Evolutionary conservation across 352 stramenopile genomes (phyloP).

Genomic region (Globisporangium radiosum): DNA sequence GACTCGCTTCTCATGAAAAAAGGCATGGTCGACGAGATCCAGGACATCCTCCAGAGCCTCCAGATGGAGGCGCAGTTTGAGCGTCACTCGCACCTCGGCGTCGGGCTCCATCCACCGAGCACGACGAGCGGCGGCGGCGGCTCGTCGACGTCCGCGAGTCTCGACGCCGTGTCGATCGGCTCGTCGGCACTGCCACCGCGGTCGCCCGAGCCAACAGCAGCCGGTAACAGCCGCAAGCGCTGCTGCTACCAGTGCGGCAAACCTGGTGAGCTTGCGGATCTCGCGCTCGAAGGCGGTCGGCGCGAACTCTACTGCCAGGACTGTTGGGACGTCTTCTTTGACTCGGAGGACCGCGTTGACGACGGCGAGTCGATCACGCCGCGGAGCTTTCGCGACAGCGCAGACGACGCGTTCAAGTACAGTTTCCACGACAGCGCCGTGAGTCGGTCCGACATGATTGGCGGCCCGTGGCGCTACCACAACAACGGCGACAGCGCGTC

Average conservation of each 20-base stretch:
- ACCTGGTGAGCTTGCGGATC: slow-evolving; percentile 42
- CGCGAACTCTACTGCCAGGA: slow-evolving; percentile 62
- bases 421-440: slow-evolving; percentile 70
- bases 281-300: slow-evolving; percentile 34
- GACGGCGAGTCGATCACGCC: slow-evolving; percentile 8
- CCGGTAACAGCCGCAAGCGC: slow-evolving; percentile 5
- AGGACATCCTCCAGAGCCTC: slow-evolving; percentile 68
- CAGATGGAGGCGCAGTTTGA: slow-evolving; percentile 80
- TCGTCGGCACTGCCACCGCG: slow-evolving; percentile 4
- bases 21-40: slow-evolving; percentile 70
- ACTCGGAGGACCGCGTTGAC: slow-evolving; percentile 30
- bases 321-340: slow-evolving; percentile 75
- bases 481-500: slow-evolving; percentile 32
- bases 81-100: slow-evolving; percentile 53
- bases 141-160: neutral
- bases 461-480: slow-evolving; percentile 43
- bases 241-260: slow-evolving; percentile 54
- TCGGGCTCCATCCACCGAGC: slow-evolving; percentile 24
- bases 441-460: slow-evolving; percentile 34
- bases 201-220: slow-evolving; percentile 2
- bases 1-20: slow-evolving; percentile 62
- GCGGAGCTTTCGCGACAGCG: slow-evolving; percentile 9
- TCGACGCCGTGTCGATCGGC: neutral
- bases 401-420: slow-evolving; percentile 55
- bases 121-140: neutral